Evolutionary conservation across 2,329 filamentous ascomycete species (phyloP).

Genomic region (Fusarium sp.): DNA sequence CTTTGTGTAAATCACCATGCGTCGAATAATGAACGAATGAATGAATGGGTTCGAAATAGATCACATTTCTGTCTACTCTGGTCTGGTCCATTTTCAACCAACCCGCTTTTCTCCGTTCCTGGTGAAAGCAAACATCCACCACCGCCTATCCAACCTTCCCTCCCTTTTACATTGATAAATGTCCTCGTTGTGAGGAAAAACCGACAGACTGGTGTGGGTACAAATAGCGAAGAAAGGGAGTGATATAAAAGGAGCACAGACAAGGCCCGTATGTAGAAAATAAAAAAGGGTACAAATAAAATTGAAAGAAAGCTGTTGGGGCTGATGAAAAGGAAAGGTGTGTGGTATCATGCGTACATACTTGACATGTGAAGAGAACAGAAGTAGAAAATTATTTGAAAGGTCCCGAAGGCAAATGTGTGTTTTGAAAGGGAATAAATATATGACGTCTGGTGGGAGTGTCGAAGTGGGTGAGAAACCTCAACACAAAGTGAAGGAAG

Average conservation of each 20-base stretch:
- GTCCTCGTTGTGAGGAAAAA: slow-evolving; percentile 9
- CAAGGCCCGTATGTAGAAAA: slow-evolving; percentile 25
- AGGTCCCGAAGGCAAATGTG: slow-evolving; percentile 1
- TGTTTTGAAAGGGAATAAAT: slow-evolving; percentile 18
- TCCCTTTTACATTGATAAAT: slow-evolving; percentile 4
- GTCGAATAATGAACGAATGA: too few relatives aligned
- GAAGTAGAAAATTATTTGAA: slow-evolving; percentile 33
- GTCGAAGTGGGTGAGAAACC: slow-evolving; percentile 6
- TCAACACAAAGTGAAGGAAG: neutral
- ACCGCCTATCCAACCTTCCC: slow-evolving; percentile 33
- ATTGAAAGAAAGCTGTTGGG: slow-evolving; percentile 28
- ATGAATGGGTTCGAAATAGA: slow-evolving; percentile 18
- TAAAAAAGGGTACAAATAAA: slow-evolving; percentile 26
- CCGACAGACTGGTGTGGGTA: slow-evolving; percentile 10
- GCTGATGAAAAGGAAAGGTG: slow-evolving; percentile 26
- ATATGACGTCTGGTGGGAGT: slow-evolving; percentile 11
- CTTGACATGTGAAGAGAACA: slow-evolving; percentile 41
- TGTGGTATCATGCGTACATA: slow-evolving; percentile 46
- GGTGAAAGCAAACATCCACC: slow-evolving; percentile 14
- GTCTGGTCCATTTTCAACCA: slow-evolving; percentile 23
- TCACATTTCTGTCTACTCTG: slow-evolving; percentile 35
- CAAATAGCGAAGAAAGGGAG: slow-evolving; percentile 15
- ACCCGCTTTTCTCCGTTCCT: slow-evolving; percentile 9
- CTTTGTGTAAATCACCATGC: neutral
- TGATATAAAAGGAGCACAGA: slow-evolving; percentile 7